These are phyloP conservation scores for Chlamydomonas sp. DNA, from an alignment of 139 green algal genomes.

Conservation along the genomic window DNA sequence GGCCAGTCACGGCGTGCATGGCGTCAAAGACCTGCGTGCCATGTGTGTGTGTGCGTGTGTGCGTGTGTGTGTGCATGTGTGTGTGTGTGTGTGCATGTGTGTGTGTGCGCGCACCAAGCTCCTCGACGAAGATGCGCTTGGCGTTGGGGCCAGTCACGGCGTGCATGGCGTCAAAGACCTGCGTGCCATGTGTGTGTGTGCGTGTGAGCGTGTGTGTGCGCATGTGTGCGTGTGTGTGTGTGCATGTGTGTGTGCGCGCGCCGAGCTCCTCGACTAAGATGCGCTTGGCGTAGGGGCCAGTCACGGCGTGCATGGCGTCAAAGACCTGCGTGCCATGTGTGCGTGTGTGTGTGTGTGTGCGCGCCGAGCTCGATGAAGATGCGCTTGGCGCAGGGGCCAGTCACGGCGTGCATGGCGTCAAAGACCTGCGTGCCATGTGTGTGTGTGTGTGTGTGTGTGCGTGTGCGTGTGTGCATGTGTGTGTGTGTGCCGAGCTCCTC, in stretches of 20 bases:
- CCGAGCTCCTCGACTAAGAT: conserved; percentile 81
- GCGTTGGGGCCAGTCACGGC: conserved; percentile 95
- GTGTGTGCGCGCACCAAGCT: too few relatives aligned
- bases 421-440: conserved; percentile 60
- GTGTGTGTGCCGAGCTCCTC: too few relatives aligned
- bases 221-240: too few relatives aligned
- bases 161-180: conserved; percentile 86
- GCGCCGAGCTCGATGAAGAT: conserved; percentile 51
- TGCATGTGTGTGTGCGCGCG: too few relatives aligned
- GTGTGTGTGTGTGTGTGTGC: too few relatives aligned
- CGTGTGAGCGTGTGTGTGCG: too few relatives aligned
- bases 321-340: conserved; percentile 76
- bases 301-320: conserved; percentile 95
- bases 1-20: conserved; percentile 93
- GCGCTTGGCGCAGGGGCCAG: conserved; percentile 86
- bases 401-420: conserved; percentile 95
- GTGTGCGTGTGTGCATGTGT: too few relatives aligned
- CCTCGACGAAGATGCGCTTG: conserved; percentile 60
- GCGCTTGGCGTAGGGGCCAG: conserved; percentile 86
- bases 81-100: conserved; percentile 9
- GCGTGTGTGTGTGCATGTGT: neutral
- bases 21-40: too few relatives aligned
- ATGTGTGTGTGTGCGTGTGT: too few relatives aligned
- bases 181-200: conserved; percentile 64
- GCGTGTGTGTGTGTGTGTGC: too few relatives aligned